Conservation (phyloP, 768 basidiomycete genomes). For the Mycena haematopus region DNA sequence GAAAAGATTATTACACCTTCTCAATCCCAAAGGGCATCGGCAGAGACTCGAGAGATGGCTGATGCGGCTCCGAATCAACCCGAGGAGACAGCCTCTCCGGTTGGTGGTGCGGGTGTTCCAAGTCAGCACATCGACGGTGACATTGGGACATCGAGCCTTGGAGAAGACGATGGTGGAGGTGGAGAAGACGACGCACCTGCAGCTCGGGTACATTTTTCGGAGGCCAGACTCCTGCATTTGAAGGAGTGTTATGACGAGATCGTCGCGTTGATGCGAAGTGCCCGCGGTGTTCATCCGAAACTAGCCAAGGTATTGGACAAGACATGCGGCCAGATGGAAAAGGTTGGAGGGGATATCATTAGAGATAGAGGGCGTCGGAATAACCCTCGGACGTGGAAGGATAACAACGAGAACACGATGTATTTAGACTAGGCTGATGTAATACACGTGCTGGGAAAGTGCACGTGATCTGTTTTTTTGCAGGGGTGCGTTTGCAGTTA, state of each 20-base stretch:
- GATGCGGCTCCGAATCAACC: no score
- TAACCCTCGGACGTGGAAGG: neutral
- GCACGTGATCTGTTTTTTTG: no score
- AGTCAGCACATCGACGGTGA: no score
- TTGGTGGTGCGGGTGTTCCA: no score
- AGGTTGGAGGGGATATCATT: neutral
- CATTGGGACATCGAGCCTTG: no score
- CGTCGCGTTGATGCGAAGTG: neutral
- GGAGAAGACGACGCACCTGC: neutral
- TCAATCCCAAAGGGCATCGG: neutral
- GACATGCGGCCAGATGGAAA: neutral
- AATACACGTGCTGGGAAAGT: no score
- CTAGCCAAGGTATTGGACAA: neutral
- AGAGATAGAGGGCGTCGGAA: neutral
- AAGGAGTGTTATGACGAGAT: neutral
- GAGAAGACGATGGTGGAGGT: no score
- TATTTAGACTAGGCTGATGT: neutral
- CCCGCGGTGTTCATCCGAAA: neutral
- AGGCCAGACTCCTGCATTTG: neutral
- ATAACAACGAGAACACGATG: neutral
- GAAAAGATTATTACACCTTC: neutral
- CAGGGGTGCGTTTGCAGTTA: no score
- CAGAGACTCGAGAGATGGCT: no score
- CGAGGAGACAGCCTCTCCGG: no score
- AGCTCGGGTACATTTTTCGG: neutral